phyloP scores from a whole-genome alignment of 371 early-diverging fungal species.

The Entomophthora muscae region DNA sequence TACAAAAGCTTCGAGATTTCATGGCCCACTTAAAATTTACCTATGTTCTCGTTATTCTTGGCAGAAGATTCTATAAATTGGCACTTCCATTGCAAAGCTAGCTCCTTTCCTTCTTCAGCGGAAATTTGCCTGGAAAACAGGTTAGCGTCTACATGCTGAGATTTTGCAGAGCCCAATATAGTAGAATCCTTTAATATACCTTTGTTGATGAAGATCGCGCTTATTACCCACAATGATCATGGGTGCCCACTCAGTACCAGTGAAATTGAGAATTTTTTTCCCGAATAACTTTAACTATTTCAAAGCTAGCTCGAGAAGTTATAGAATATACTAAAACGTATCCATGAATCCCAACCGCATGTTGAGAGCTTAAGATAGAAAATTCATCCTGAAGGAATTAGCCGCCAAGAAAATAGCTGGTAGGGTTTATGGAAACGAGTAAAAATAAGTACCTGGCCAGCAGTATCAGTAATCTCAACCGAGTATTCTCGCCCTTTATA shows the following conservation, averaged over 20 bases:
- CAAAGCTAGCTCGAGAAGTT: conserved; percentile 65
- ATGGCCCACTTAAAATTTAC: too few species aligned
- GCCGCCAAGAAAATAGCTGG: too few species aligned
- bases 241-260: conserved; percentile 76
- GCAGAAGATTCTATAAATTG: conserved; percentile 80
- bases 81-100: conserved; percentile 67
- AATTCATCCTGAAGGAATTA: conserved; percentile 64
- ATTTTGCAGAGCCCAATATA: too few species aligned
- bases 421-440: too few species aligned
- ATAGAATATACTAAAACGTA: conserved; percentile 91
- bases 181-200: conserved; percentile 15
- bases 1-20: too few species aligned
- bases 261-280: conserved; percentile 90
- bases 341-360: conserved; percentile 81
- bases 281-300: conserved; percentile 72
- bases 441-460: conserved; percentile 60
- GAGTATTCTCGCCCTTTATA: conserved; percentile 69
- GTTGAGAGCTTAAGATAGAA: conserved; percentile 75
- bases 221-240: conserved; percentile 91
- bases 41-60: conserved; percentile 75
- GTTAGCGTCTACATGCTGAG: too few species aligned
- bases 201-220: conserved; percentile 59
- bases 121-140: conserved; percentile 41
- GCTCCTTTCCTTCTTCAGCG: conserved; percentile 50
- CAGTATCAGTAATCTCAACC: conserved; percentile 87